phyloP scores from a whole-genome alignment of 1,139 yeast species.

The Nakaseomyces uthaithaninus region DNA sequence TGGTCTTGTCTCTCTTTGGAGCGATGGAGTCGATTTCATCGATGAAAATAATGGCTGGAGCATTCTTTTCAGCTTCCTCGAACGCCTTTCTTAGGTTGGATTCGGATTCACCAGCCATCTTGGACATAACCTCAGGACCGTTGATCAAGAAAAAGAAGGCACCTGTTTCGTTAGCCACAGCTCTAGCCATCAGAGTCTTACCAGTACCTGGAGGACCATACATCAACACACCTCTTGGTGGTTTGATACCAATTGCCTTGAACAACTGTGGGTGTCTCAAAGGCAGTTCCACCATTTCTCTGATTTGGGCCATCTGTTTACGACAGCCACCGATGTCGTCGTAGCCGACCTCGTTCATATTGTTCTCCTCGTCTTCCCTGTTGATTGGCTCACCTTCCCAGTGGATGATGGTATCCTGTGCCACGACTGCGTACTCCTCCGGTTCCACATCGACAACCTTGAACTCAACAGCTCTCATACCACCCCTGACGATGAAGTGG shows the following conservation, averaged over 20 bases:
- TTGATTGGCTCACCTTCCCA: slow-evolving; percentile 99
- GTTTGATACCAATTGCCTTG: slow-evolving; percentile 94
- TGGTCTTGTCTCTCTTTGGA: slow-evolving; percentile 98
- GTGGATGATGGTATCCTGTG: slow-evolving; percentile 96
- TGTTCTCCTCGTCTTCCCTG: slow-evolving; percentile 96
- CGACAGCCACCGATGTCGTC: slow-evolving; percentile 98
- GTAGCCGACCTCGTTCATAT: slow-evolving; percentile 89
- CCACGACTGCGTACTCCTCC: slow-evolving; percentile 92
- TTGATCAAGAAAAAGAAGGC: slow-evolving; percentile 96
- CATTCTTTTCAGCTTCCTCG: slow-evolving; percentile 98
- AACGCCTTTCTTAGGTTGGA: slow-evolving; percentile 95
- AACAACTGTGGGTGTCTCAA: slow-evolving; percentile 95
- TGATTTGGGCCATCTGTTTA: slow-evolving; percentile 96
- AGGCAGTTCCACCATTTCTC: slow-evolving; percentile 94
- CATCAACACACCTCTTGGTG: slow-evolving; percentile 95
- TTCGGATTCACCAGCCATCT: slow-evolving; percentile 99
- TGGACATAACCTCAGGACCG: slow-evolving; percentile 99
- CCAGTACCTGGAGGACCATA: slow-evolving; percentile 79
- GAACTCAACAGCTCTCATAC: slow-evolving; percentile 98
- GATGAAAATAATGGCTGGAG: slow-evolving; percentile 93
- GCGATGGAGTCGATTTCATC: slow-evolving; percentile 99
- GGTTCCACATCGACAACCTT: slow-evolving; percentile 98
- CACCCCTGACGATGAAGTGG: slow-evolving; percentile 92
- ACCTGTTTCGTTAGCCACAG: slow-evolving; percentile 98
- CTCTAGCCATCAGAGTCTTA: slow-evolving; percentile 80